Conservation (phyloP, 116 monocot genomes). For the Thalassia testudinum region DNA sequence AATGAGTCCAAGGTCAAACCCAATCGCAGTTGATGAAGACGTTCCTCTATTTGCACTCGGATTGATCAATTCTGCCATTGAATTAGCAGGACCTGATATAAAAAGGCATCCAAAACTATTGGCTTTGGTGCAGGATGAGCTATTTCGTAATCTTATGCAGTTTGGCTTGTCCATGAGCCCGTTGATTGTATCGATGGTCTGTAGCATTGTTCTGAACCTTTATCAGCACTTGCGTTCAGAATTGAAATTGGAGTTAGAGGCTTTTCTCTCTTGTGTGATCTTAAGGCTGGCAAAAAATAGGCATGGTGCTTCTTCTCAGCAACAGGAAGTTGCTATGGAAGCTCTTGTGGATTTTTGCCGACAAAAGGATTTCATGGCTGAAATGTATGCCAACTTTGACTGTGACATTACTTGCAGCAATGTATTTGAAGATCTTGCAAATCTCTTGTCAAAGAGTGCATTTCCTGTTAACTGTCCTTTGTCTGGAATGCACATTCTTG, state of each 20-base stretch:
- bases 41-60: conserved; percentile 74
- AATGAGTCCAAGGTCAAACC: conserved; percentile 32
- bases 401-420: conserved; percentile 67
- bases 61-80: conserved; percentile 65
- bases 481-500: conserved; percentile 58
- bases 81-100: conserved; percentile 44
- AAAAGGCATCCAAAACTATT: conserved; percentile 49
- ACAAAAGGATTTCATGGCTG: conserved; percentile 60
- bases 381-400: conserved; percentile 84
- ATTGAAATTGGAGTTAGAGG: conserved; percentile 69
- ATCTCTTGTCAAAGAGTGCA: conserved; percentile 64
- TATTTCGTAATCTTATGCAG: conserved; percentile 78
- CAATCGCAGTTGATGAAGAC: conserved; percentile 63
- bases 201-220: conserved; percentile 69
- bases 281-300: conserved; percentile 50
- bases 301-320: conserved; percentile 51
- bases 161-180: conserved; percentile 82
- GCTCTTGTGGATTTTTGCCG: conserved; percentile 71
- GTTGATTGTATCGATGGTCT: conserved; percentile 56
- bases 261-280: conserved; percentile 73
- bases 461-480: conserved; percentile 70
- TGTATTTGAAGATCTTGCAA: conserved; percentile 62
- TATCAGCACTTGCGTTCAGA: conserved; percentile 51
- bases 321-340: conserved; percentile 81
- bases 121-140: conserved; percentile 55